These are phyloP conservation scores for Raphanus sativus DNA, from an alignment of 345 rosid genomes.

Conservation along the genomic window DNA sequence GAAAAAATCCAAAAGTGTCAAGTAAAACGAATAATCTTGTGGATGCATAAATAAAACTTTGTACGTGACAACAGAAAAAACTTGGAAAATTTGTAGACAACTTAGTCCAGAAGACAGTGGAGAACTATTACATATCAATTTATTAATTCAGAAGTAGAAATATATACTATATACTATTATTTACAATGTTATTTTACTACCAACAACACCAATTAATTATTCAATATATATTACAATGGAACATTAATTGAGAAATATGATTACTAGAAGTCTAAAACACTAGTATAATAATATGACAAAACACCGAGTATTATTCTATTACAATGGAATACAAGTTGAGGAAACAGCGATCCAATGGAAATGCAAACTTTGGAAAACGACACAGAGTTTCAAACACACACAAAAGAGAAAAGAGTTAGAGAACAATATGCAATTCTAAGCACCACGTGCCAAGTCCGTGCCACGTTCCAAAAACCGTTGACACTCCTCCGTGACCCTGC, in stretches of 20 bases:
- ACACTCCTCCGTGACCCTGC: conserved; percentile 31
- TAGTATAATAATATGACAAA: background rate
- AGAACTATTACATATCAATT: background rate
- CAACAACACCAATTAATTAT: background rate
- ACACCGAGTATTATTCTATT: background rate
- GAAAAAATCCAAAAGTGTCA: background rate
- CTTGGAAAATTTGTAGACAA: no score
- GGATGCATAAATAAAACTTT: background rate
- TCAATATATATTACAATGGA: background rate
- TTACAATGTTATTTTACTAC: background rate
- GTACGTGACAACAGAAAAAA: background rate
- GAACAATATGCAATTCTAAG: conserved; percentile 13
- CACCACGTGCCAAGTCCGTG: conserved; percentile 32
- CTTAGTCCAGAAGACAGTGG: background rate
- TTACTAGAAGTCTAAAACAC: background rate
- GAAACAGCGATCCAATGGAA: background rate
- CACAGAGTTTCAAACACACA: background rate
- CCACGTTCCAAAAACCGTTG: conserved; percentile 7
- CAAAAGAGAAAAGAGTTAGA: background rate
- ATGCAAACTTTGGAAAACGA: background rate
- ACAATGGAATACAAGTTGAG: background rate
- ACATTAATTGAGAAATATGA: background rate
- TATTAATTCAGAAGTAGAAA: no score
- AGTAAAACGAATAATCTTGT: background rate
- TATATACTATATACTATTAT: background rate